Base-by-base conservation (phyloP, 108 stramenopile genomes). In the Conticribra weissflogii region DNA sequence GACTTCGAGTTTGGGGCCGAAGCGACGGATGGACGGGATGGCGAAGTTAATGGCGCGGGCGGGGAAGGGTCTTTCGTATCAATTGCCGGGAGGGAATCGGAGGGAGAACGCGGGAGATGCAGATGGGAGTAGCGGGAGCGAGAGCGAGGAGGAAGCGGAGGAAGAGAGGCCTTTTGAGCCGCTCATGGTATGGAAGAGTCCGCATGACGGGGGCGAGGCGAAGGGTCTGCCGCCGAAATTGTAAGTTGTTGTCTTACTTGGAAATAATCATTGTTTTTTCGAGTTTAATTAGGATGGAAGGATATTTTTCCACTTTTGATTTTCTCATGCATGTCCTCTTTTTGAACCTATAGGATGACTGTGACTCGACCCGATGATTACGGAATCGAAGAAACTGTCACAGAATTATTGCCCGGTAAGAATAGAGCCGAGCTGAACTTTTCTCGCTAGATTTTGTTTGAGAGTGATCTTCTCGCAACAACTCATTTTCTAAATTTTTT, bases 361-460 rank as follows among this genome's bases (percentile, higher is more conserved):
- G 81, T 82, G 30, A 78, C 83, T 3, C 81, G 83, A 72, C 74
- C 83, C n/a, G 88, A 96, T 65, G 95, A 96, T 79, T 90, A 85
- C 66, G 95, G 95, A 21, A 74, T 96, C 33, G 95, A 92, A 71
- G 88, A 87, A 65, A 77, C 68, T 30, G 90, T 91, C 19, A 82
- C 85, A 41, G 74, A 75, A 56, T 68, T 75, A 19, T 33, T 70
- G 34, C 78, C 78, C 50, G 74, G 74, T 75, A 54, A 57, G 56
- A 22, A 8, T 3, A 21, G 0, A 27, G 29, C 18, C 19, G 18
- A 19, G 27, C 29, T 19, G 3, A 0, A 17, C 2, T 21, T 2
- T 23, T 36, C 34, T 15, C 21, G 18, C 28, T 4, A 9, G 12
- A n/a, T 45, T 17, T 46, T 3, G 2, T 2, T 27, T 4, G n/a